Evolutionary conservation across 2,329 filamentous ascomycete genomes (phyloP).

Genomic region (Pezicula neosporulosa): DNA sequence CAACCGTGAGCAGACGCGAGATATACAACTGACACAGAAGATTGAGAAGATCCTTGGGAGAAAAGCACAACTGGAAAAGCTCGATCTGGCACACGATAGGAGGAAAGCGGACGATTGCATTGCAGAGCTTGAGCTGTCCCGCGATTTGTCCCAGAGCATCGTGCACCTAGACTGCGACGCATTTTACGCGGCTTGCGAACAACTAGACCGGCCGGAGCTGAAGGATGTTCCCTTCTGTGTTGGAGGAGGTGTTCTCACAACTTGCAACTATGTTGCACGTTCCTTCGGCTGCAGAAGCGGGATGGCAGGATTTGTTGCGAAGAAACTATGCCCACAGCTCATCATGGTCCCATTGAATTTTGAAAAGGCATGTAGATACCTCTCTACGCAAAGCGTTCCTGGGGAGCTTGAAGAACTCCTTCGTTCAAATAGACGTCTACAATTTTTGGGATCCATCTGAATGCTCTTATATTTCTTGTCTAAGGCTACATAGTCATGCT

Average conservation of each 20-base stretch:
- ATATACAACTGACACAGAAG: conserved; percentile 79
- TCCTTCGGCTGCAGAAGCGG: conserved; percentile 89
- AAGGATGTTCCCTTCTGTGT: conserved; percentile 88
- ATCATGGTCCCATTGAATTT: conserved; percentile 83
- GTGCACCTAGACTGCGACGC: conserved; percentile 97
- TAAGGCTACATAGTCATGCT: too few relatives aligned
- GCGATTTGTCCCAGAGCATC: conserved; percentile 80
- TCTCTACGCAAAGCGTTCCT: too few relatives aligned
- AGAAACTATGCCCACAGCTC: conserved; percentile 86
- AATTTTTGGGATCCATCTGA: too few relatives aligned
- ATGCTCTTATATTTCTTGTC: too few relatives aligned
- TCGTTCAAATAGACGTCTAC: too few relatives aligned
- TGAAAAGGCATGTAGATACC: conserved; percentile 49
- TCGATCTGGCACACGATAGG: conserved; percentile 70
- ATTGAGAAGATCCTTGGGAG: conserved; percentile 75
- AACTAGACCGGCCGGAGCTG: conserved; percentile 77
- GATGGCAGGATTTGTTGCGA: conserved; percentile 95
- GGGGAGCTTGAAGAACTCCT: too few relatives aligned
- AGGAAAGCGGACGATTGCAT: conserved; percentile 80
- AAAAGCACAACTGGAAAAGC: conserved; percentile 70
- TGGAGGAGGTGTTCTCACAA: conserved; percentile 63
- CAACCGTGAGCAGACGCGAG: conserved; percentile 80
- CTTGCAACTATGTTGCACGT: conserved; percentile 83
- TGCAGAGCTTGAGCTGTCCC: conserved; percentile 69
- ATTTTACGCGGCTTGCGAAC: conserved; percentile 94